Percentiles rank a stretch among this genome's conserved stretches.
Conservation (phyloP, 139 green algal species). For the Astrephomene gubernaculifera region DNA sequence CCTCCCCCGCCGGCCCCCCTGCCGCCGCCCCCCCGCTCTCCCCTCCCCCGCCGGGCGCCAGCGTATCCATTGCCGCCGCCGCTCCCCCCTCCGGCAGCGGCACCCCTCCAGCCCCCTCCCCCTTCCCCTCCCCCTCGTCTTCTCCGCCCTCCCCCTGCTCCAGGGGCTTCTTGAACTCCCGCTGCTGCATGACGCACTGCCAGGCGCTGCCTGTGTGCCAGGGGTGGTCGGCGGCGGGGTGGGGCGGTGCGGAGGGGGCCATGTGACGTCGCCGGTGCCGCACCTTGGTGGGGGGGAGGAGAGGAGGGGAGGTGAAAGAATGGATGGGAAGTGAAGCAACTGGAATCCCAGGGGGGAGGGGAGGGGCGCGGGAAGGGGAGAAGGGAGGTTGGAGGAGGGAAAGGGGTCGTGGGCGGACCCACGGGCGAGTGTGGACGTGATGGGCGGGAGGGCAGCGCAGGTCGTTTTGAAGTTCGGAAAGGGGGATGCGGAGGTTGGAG, state of each 20-base stretch:
- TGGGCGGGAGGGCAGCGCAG: not conserved
- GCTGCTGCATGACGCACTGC: slow-evolving; percentile 56
- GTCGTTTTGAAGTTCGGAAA: not conserved
- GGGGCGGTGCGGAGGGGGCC: not conserved
- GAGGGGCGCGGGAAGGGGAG: not conserved
- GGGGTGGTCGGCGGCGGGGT: slow-evolving; percentile 57
- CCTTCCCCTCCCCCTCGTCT: not conserved
- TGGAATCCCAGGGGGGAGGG: not conserved
- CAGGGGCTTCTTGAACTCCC: not conserved
- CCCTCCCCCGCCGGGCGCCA: not conserved
- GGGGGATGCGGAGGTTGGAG: no score
- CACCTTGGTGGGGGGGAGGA: not conserved
- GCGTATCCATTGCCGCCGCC: not conserved
- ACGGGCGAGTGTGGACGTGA: not conserved
- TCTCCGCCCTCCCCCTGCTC: not conserved
- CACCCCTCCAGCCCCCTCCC: not conserved
- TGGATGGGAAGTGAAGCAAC: not conserved
- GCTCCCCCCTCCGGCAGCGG: not conserved
- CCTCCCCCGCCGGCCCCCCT: not conserved
- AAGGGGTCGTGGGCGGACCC: not conserved
- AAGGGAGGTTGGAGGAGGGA: not conserved
- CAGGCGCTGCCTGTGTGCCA: slow-evolving; percentile 57
- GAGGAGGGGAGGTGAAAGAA: not conserved
- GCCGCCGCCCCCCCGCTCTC: not conserved
- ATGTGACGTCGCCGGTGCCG: slow-evolving; percentile 17